Evolutionary conservation across 2,329 filamentous ascomycete genomes (phyloP), one percentile per base, ranked within the genome.

Genomic region (Dothiorella sarmentorum): DNA sequence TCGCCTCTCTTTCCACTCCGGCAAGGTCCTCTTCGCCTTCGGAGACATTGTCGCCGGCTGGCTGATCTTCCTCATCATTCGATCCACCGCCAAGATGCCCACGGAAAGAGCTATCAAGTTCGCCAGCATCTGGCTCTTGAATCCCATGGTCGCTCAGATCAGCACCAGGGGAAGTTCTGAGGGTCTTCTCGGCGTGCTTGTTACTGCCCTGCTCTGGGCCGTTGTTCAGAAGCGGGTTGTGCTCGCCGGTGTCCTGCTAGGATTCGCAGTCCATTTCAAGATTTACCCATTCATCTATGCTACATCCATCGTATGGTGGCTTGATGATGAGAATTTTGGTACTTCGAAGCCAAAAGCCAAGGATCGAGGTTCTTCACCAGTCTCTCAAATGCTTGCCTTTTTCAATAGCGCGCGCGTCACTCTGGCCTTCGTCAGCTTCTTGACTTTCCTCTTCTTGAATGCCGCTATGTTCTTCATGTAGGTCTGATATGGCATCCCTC

Each of bases 211-310:
- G 33, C 75, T 99, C 10, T 97, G 90, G 89, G 89, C 92, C 0
- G 87, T 89, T 1, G 76, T 91, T 63, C 78, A 82, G 53, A 80
- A 80, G 52, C 78, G 78, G n/a, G 76, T 88, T 17, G 68, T 74
- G 1, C 70, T 95, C 7, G 88, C 91, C 0, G 93, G 90, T 0
- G 63, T 86, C 2, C 72, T 97, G 27, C 78, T 99, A 2, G 94
- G 94, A 0, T 75, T 96, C 26, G 85, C 85, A 1, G 92, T 97
- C 24, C 94, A 99, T 75, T 95, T 99, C 76, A 99, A 99, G 80
- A 97, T 99, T 61, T 99, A 99, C 68, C 94, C 94, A 0, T 96
- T 97, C 73, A 90, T 99, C 61, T 99, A 99, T 73, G 93, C 90
- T 2, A 84, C 87, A 0, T 86, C 88, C 3, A 86, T 94, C 40